Evolutionary conservation across 2,329 filamentous ascomycete genomes (phyloP).

Genomic region (Colletotrichum sp.): DNA sequence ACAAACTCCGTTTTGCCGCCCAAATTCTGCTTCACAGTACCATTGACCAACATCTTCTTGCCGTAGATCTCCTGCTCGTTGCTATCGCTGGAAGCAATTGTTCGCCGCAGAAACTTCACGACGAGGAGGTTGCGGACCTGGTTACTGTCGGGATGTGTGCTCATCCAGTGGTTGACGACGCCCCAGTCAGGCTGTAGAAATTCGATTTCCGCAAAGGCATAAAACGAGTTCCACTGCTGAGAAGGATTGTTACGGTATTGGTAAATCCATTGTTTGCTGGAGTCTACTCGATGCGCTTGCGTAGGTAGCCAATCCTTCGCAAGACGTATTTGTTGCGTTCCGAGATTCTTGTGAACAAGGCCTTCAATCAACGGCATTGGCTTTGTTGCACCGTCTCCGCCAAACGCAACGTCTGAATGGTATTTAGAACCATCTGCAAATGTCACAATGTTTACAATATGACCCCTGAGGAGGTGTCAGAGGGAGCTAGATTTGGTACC

Average conservation of each 20-base stretch:
- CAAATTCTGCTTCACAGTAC: conserved; percentile 58
- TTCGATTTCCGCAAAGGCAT: conserved; percentile 71
- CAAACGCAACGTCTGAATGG: conserved; percentile 68
- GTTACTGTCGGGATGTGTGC: conserved; percentile 51
- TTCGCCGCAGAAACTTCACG: conserved; percentile 56
- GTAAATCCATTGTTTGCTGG: conserved; percentile 65
- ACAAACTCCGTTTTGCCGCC: conserved; percentile 55
- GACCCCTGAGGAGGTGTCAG: conserved; percentile 38
- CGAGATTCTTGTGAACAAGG: conserved; percentile 52
- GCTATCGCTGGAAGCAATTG: conserved; percentile 38
- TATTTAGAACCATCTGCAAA: conserved; percentile 54
- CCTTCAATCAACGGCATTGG: conserved; percentile 59
- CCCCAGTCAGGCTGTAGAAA: conserved; percentile 67
- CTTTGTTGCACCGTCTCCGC: conserved; percentile 63
- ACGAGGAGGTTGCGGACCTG: conserved; percentile 61
- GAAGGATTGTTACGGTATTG: conserved; percentile 57
- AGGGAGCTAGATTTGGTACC: background rate
- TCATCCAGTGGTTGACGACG: conserved; percentile 64
- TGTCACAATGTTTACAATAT: conserved; percentile 67
- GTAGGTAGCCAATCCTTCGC: conserved; percentile 52
- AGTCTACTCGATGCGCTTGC: conserved; percentile 42
- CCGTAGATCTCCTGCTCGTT: conserved; percentile 51
- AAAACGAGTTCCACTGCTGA: conserved; percentile 62
- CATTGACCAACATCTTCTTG: conserved; percentile 56
- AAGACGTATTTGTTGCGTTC: conserved; percentile 61